Evolutionary conservation across 1,139 yeast species (phyloP).

Genomic region (Pichia sp.): DNA sequence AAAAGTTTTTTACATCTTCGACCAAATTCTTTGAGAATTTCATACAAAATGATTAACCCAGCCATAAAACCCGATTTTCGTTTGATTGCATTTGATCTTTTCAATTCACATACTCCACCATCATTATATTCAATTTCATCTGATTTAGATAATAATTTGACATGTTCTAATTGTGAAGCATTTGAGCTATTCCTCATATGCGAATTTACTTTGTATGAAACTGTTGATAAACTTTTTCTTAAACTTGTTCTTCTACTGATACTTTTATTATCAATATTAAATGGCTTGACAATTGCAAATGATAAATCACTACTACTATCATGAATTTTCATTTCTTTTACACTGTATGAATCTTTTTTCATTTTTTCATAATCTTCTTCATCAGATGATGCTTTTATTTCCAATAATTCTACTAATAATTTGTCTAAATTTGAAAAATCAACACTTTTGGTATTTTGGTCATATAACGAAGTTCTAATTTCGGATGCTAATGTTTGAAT

Average conservation of each 20-base stretch:
- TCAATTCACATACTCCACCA: constrained; percentile 15
- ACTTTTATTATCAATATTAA: not conserved
- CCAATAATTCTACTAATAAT: constrained; percentile 7
- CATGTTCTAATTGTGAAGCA: not conserved
- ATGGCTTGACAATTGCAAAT: constrained; percentile 3
- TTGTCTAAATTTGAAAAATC: constrained; percentile 10
- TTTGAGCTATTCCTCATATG: not conserved
- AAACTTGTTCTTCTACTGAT: not conserved
- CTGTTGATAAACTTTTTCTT: constrained; percentile 2
- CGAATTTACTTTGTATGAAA: not conserved
- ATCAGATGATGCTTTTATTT: not conserved
- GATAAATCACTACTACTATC: not conserved
- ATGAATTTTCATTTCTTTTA: not conserved
- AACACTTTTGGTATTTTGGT: constrained; percentile 6
- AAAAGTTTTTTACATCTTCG: constrained; percentile 18
- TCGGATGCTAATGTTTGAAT: constrained; percentile 9
- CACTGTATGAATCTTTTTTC: not conserved
- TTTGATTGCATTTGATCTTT: constrained; percentile 26
- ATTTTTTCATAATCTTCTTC: not conserved
- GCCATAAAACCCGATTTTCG: constrained; percentile 25
- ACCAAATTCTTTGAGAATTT: constrained; percentile 9
- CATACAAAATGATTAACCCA: constrained; percentile 12
- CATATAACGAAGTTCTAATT: not conserved
- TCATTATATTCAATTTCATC: not conserved
- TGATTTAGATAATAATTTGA: not conserved